Conservation (phyloP, 768 basidiomycete genomes). For the Leccinellum luteum region DNA sequence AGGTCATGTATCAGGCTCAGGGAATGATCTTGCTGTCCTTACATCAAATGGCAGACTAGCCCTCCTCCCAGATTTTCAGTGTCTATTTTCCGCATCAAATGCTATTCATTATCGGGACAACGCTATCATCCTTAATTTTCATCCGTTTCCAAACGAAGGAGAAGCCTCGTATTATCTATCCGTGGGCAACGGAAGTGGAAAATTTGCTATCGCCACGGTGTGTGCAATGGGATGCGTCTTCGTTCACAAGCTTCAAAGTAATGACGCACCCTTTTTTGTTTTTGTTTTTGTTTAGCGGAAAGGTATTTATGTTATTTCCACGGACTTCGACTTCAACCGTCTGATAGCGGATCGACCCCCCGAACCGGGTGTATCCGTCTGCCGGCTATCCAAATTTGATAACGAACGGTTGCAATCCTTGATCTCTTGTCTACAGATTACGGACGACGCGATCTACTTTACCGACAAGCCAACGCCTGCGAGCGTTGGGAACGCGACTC, state of each 20-base stretch:
- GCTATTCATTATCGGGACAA: constrained; percentile 40
- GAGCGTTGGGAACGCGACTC: background rate
- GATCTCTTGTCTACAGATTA: constrained; percentile 56
- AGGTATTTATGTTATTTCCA: constrained; percentile 29
- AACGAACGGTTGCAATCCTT: constrained; percentile 11
- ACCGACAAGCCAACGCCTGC: constrained; percentile 29
- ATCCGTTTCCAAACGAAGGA: constrained; percentile 2
- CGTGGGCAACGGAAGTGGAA: constrained; percentile 37
- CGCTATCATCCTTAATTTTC: constrained; percentile 25
- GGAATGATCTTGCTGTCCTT: constrained; percentile 35
- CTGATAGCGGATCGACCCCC: constrained; percentile 30
- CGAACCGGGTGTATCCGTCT: constrained; percentile 30
- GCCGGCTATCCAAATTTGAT: constrained; percentile 17
- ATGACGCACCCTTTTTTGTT: background rate
- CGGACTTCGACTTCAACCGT: constrained; percentile 20
- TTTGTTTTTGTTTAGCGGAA: constrained; percentile 6
- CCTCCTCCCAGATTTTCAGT: constrained; percentile 29
- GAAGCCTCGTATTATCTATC: constrained; percentile 47
- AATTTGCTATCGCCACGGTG: constrained; percentile 50
- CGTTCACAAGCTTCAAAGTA: background rate
- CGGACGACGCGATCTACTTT: constrained; percentile 49
- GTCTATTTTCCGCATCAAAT: constrained; percentile 27
- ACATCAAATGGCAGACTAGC: constrained; percentile 25
- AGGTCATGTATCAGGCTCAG: constrained; percentile 48
- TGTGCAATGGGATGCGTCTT: background rate